A percentile compares a stretch with the other conserved stretches of the same genome.
Evolutionary conservation across 345 rosid genomes (phyloP).

Genomic region (Pistacia integerrima): DNA sequence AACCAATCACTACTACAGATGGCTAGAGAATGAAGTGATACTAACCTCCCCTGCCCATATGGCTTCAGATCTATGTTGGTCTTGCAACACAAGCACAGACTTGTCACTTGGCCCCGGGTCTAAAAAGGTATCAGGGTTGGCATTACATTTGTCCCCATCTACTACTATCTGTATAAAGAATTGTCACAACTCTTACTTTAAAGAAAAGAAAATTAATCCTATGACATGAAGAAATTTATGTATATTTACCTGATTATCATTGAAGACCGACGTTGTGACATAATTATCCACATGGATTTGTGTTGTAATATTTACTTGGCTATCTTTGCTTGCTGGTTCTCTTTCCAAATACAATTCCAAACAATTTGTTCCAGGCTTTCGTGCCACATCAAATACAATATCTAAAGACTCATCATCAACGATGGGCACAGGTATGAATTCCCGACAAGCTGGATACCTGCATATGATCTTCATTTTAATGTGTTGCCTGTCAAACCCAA

Average conservation of each 20-base stretch:
- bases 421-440: not conserved
- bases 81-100: not conserved
- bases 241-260: not conserved
- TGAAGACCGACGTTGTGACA: not conserved
- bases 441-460: not conserved
- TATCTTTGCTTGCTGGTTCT: not conserved
- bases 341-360: not conserved
- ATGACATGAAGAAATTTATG: not conserved
- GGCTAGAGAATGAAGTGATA: not conserved
- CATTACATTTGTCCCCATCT: not conserved
- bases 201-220: not conserved
- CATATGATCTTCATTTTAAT: not conserved
- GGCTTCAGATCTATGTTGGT: not conserved
- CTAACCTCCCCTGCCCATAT: not conserved
- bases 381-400: not conserved
- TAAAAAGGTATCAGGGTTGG: not conserved
- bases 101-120: not conserved
- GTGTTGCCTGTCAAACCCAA: not conserved
- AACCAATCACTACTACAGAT: not conserved
- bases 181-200: no score
- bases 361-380: not conserved
- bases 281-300: not conserved
- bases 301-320: not conserved
- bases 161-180: not conserved
- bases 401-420: not conserved